Evolutionary conservation across 179 eudicot genomes (phyloP).

Genomic region (Beta corolliflora): DNA sequence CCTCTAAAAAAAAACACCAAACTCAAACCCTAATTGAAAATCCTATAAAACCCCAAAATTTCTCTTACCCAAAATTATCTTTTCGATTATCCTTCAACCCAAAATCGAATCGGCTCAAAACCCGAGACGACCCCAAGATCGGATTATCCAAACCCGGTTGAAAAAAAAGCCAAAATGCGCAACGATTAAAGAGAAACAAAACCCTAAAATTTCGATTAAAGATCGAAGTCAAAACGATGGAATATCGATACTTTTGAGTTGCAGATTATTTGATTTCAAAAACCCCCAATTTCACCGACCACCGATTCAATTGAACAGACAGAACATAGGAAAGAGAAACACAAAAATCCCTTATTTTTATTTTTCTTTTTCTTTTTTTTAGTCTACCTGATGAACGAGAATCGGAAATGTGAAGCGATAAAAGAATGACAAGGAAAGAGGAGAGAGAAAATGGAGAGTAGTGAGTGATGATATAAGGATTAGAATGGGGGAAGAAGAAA

Average conservation of each 20-base stretch:
- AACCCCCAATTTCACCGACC: background rate
- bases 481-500: background rate
- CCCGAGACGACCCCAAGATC: background rate
- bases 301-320: background rate
- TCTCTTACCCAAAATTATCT: background rate
- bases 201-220: background rate
- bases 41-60: background rate
- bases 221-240: constrained; percentile 6
- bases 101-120: background rate
- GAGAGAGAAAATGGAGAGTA: background rate
- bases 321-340: background rate
- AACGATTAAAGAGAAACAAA: background rate
- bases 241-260: background rate
- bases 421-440: constrained; percentile 18
- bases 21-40: background rate
- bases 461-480: constrained; percentile 18
- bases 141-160: background rate
- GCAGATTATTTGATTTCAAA: background rate
- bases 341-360: background rate
- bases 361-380: background rate
- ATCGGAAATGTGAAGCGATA: background rate
- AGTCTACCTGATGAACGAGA: background rate
- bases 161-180: background rate
- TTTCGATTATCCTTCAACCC: background rate
- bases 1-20: background rate